Evolutionary conservation across 108 stramenopile genomes (phyloP).

Genomic region (Skeletonema grethae): DNA sequence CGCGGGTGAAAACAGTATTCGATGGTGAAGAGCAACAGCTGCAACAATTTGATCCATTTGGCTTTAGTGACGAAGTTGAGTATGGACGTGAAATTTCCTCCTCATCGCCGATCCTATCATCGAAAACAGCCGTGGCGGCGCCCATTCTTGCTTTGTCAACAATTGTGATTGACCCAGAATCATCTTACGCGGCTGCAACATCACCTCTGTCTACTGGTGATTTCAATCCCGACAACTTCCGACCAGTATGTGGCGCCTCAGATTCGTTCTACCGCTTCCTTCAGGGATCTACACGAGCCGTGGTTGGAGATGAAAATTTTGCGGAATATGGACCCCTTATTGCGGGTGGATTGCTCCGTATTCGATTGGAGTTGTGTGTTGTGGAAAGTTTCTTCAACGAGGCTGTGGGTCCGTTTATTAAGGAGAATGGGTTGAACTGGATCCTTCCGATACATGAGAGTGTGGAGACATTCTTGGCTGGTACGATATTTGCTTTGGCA

Average conservation of each 20-base stretch:
- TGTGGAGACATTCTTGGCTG: conserved; percentile 90
- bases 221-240: conserved; percentile 79
- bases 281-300: conserved; percentile 67
- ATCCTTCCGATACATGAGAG: conserved; percentile 91
- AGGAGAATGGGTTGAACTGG: conserved; percentile 87
- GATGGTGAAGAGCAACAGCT: background rate
- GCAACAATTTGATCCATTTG: conserved; percentile 1
- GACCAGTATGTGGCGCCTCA: conserved; percentile 85
- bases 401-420: conserved; percentile 90
- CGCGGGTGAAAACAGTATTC: background rate
- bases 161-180: conserved; percentile 7
- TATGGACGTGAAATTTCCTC: background rate
- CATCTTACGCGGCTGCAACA: conserved; percentile 4
- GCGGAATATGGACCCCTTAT: conserved; percentile 90
- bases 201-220: conserved; percentile 43
- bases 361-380: conserved; percentile 91
- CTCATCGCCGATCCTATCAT: background rate
- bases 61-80: background rate
- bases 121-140: conserved; percentile 4
- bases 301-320: conserved; percentile 86
- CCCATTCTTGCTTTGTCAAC: conserved; percentile 14
- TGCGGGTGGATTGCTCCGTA: conserved; percentile 86
- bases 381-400: conserved; percentile 93
- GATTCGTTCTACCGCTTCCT: conserved; percentile 86
- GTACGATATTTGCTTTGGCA: conserved; percentile 89